Base-by-base conservation (phyloP, 2,329 filamentous ascomycete species). In the Venturia aucupariae region DNA sequence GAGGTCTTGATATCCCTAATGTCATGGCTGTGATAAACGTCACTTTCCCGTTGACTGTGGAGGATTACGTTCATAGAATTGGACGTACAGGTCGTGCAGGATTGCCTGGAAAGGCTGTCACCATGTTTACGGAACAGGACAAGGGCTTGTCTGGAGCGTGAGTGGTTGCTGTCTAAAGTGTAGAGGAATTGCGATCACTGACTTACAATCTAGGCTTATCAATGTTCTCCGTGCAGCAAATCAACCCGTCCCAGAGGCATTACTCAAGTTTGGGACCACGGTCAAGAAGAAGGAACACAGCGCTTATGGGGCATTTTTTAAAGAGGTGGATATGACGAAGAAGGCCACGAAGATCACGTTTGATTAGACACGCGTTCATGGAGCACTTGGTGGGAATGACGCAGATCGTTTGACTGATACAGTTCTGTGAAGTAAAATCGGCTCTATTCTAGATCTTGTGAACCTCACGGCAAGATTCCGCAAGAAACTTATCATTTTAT, bases 251-350 rank as follows among this genome's bases (percentile, higher is more conserved):
- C 94, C 94, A 2, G 91, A 96, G 54, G 89, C 90, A 32, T 80
- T 99, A 44, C 81, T 97, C 75, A 97, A 96, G 78, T 99, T 97
- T 70, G 94, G 94, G 71, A 96, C 92, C 27, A 97, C 93, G 0
- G 94, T 99, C 62, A 99, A 97, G 86, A 97, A 96, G 86, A 97
- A 97, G 91, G 85, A 87, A 60, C 94, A 99, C 78, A 90, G 92
- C 72, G 89, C 90, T 60, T 99, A 97, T 73, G 94, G 94, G 65
- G 91, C 92, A 39, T 97, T 97, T 75, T 96, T 90, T 82, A 96
- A 94, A 78, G 91, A 97, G 70, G 86, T 90, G 10, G 89, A 90
- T 70, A 87, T 87, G 75, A 90, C 84, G 74, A 89, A 93, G 78
- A 88, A 90, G 76, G 87, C 90, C 35, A 94, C 89, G 65, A 97